Evolutionary conservation across 2,329 filamentous ascomycete species (phyloP), one percentile per base, ranked within the genome.

Genomic region (Aspergillus amoenus): DNA sequence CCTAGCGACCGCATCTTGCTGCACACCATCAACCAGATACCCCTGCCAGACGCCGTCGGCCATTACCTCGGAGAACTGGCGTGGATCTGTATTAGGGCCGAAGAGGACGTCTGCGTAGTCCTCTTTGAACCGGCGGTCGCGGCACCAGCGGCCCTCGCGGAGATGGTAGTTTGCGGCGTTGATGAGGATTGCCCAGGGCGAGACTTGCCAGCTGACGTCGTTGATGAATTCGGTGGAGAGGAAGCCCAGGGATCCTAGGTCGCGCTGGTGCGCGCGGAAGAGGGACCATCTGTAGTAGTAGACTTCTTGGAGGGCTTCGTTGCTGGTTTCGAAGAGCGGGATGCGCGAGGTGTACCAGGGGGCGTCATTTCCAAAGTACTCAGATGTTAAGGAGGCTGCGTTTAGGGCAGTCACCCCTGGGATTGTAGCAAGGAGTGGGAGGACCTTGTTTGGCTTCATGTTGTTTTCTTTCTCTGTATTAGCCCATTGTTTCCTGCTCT

Each of bases 281-380:
- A 79, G 68, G 24, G 69, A 72, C 77, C 76, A 78, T 32, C 77
- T 75, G 58, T 79, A 79, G 64, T 79, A 79, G 63, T 78, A 79
- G 9, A 79, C 76, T 17, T 78, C 72, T 17, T 62, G 59, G n/a
- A 66, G 57, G 1, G 61, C 57, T 9, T 52, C 39, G 4, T 32
- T 42, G 24, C 56, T 59, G 17, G 61, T 51, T 32, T 62, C 60
- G 11, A 65, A 64, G 1, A 65, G 18, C 1, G 63, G 63, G 2
- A 65, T 65, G 4, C 63, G 60, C 21, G 58, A 45, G 2, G 32
- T 40, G 40, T 65, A 65, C 63, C 63, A 65, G 7, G 61, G 44
- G 0, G 58, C 56, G 27, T 65, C 63, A 24, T 64, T 62, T 6
- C 58, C 61, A 27, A 63, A 64, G 17, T 65, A 62, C 12, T 57